Percentiles rank a stretch among this genome's conserved stretches.
phyloP scores from a whole-genome alignment of 2,329 filamentous ascomycete genomes.

The Xylaria hypoxylon region DNA sequence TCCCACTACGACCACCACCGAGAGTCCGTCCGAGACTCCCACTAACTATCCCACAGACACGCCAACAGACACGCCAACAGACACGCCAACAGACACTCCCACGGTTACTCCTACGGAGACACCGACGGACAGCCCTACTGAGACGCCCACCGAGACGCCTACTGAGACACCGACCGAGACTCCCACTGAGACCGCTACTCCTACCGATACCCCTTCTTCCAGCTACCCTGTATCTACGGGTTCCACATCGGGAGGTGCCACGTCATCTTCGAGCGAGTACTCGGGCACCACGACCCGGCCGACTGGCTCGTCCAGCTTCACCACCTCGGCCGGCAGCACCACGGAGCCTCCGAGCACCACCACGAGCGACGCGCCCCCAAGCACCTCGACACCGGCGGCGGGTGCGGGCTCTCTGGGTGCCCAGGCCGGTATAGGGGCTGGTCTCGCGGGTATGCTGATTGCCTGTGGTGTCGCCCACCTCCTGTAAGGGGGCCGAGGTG shows the following conservation, averaged over 20 bases:
- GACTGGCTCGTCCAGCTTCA: constrained; percentile 22
- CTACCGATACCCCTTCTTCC: background rate
- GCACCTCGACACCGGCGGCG: constrained; percentile 26
- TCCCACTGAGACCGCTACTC: constrained; percentile 9
- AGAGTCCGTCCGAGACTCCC: constrained; percentile 35
- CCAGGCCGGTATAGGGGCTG: constrained; percentile 38
- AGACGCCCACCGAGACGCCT: constrained; percentile 11
- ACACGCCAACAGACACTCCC: constrained; percentile 21
- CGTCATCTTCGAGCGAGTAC: constrained; percentile 16
- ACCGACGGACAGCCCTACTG: constrained; percentile 19
- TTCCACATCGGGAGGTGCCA: constrained; percentile 13
- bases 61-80: constrained; percentile 21
- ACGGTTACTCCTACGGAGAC: constrained; percentile 19
- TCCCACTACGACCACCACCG: constrained; percentile 35
- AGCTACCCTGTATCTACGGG: constrained; percentile 21
- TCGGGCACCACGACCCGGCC: constrained; percentile 20
- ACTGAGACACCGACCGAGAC: constrained; percentile 8
- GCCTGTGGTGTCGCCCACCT: constrained; percentile 41
- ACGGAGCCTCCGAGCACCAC: constrained; percentile 27
- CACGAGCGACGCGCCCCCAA: constrained; percentile 9
- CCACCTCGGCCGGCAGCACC: constrained; percentile 20
- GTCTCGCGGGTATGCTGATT: constrained; percentile 40
- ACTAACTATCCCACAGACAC: constrained; percentile 37
- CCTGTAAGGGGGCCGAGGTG: constrained; percentile 40
- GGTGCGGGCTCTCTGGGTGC: constrained; percentile 34